Base-by-base conservation (phyloP, 768 basidiomycete genomes). In the Psilocybe tampanensis region DNA sequence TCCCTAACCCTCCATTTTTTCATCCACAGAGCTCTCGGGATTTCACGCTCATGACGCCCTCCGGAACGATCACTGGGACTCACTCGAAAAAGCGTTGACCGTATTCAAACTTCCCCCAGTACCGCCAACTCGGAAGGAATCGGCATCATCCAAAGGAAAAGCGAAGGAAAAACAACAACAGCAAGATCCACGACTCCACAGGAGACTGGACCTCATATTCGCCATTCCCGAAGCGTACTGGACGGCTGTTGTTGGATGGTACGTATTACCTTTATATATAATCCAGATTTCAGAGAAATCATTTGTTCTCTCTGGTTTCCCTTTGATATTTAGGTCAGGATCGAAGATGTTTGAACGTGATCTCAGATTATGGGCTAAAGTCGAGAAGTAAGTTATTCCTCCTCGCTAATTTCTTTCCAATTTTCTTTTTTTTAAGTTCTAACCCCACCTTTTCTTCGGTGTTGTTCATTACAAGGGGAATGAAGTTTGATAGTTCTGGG, bases 171-270 rank as follows among this genome's bases (percentile, higher is more conserved):
- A n/a, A 39, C 36, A 34, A 34, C 33, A 39, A 39, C 36, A 13
- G 48, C n/a, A 26, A 23, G 74, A 70, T n/a, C n/a, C n/a, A 45
- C 80, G 73, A 2, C 62, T 81, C 8, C 80, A 90, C 66, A 79
- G 92, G 26, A 81, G 94, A 11, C 76, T 97, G 18, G 95, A 98
- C 68, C 71, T 96, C 47, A 94, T 96, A 60, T 90, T 91, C 69
- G 85, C 89, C 2, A 77, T 83, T 1, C 86, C 86, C 8, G 83
- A 86, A 58, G 77, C 88, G 0, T 96, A 95, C 65, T 94, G 92
- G 86, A 89, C 90, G 1, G 92, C 93, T 0, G 85, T 97, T 1
- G 80, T 94, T 23, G 95, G 95, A 51, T 98, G 95, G 95, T 89
- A 24, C 33, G 53, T 41, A 44, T 43, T 29, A 23, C 29, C 45